These are phyloP conservation scores for Solidago caesia DNA, from an alignment of 129 eudicot species.

Conservation along the genomic window DNA sequence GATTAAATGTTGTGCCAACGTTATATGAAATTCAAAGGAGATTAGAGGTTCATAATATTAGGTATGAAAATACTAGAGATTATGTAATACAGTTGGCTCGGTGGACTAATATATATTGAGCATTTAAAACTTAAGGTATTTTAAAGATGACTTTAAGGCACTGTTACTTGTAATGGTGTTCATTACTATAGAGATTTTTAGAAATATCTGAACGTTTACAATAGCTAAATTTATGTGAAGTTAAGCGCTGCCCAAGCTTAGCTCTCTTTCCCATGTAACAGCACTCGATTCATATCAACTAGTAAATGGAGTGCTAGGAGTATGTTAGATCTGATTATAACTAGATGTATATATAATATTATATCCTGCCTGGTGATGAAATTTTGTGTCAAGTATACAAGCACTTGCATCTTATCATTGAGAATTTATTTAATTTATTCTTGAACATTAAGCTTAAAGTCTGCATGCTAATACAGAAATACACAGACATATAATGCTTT, in stretches of 20 bases:
- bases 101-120: slow-evolving; percentile 11
- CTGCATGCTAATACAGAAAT: background rate
- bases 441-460: background rate
- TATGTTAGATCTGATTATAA: slow-evolving; percentile 11
- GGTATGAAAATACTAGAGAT: slow-evolving; percentile 21
- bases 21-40: background rate
- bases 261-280: slow-evolving; percentile 11
- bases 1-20: background rate
- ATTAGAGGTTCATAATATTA: background rate
- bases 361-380: slow-evolving; percentile 4
- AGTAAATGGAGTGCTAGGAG: background rate
- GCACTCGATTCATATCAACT: background rate
- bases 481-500: background rate
- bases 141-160: slow-evolving; percentile 9
- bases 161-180: background rate
- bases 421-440: background rate
- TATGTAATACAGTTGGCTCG: background rate
- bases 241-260: slow-evolving; percentile 2
- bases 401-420: slow-evolving; percentile 18
- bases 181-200: slow-evolving; percentile 11
- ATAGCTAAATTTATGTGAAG: slow-evolving; percentile 13
- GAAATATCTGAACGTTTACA: background rate
- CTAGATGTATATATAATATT: background rate
- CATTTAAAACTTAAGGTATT: background rate
- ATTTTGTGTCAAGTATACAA: slow-evolving; percentile 22